Evolutionary conservation across 1,284 basidiomycete genomes (phyloP).

Genomic region (Kwoniella shivajii): DNA sequence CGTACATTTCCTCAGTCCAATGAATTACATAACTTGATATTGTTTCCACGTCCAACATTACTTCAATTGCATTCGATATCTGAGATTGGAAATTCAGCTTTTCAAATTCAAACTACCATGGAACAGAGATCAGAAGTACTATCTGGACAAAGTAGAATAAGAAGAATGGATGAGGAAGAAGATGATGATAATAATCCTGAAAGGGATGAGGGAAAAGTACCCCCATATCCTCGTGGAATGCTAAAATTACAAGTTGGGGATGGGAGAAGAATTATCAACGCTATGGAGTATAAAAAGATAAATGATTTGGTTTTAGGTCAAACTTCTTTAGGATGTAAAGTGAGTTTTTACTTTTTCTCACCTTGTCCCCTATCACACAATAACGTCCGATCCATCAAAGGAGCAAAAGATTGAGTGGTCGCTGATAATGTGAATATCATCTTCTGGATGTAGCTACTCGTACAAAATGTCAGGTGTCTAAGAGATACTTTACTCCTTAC

Average conservation of each 20-base stretch:
- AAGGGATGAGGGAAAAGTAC: conserved; percentile 40
- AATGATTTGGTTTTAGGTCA: conserved; percentile 41
- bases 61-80: conserved; percentile 44
- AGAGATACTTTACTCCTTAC: conserved; percentile 41
- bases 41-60: conserved; percentile 39
- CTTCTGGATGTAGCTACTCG: conserved; percentile 37
- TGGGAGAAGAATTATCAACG: conserved; percentile 41
- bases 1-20: conserved; percentile 17
- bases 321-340: conserved; percentile 50
- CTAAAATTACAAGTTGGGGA: conserved; percentile 46
- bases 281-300: conserved; percentile 49
- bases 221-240: conserved; percentile 51
- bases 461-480: conserved; percentile 34
- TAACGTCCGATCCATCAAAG: too few relatives aligned
- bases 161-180: conserved; percentile 43
- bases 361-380: too few relatives aligned
- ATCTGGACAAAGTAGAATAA: conserved; percentile 44
- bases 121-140: conserved; percentile 50
- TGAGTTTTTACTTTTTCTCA: conserved; percentile 22
- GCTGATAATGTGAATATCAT: too few relatives aligned
- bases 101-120: conserved; percentile 43
- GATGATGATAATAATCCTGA: too few relatives aligned
- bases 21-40: conserved; percentile 25
- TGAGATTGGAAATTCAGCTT: conserved; percentile 49
- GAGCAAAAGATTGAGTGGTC: too few relatives aligned